These are phyloP conservation scores for Globisporangium paddicum DNA, from an alignment of 352 stramenopile genomes.

Conservation along the genomic window DNA sequence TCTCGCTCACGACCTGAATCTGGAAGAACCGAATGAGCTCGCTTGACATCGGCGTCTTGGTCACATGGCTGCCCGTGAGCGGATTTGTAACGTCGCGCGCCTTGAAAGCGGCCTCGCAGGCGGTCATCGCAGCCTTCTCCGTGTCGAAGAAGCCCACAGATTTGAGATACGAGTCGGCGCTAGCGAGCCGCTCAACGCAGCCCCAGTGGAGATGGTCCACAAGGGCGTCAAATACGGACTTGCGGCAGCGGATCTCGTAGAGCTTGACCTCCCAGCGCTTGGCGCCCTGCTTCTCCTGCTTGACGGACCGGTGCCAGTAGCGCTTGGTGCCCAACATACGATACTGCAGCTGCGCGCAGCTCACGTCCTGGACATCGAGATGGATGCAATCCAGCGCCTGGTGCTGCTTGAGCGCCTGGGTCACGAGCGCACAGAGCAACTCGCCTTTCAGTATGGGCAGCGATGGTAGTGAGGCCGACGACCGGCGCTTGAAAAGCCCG, in stretches of 20 bases:
- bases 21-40: slow-evolving; percentile 37
- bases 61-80: slow-evolving; percentile 21
- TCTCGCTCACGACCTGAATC: slow-evolving; percentile 42
- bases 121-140: slow-evolving; percentile 36
- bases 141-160: slow-evolving; percentile 57
- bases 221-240: slow-evolving; percentile 25
- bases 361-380: slow-evolving; percentile 29
- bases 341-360: slow-evolving; percentile 53
- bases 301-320: slow-evolving; percentile 68
- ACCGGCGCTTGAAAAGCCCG: slow-evolving; percentile 5
- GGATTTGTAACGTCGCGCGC: slow-evolving; percentile 35
- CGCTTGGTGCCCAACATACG: slow-evolving; percentile 45
- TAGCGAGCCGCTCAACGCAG: slow-evolving; percentile 24
- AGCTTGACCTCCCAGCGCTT: slow-evolving; percentile 58
- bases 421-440: slow-evolving; percentile 2
- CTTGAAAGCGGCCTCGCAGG: slow-evolving; percentile 33
- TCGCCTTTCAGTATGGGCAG: slow-evolving; percentile 5
- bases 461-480: slow-evolving; percentile 3
- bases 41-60: slow-evolving; percentile 25
- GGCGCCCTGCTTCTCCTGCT: slow-evolving; percentile 51
- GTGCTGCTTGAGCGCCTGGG: not conserved
- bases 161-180: slow-evolving; percentile 41
- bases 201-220: slow-evolving; percentile 23
- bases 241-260: slow-evolving; percentile 47
- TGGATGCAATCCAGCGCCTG: not conserved